Evolutionary conservation across 352 stramenopile species (phyloP).

Genomic region (Phytophthora lateralis): DNA sequence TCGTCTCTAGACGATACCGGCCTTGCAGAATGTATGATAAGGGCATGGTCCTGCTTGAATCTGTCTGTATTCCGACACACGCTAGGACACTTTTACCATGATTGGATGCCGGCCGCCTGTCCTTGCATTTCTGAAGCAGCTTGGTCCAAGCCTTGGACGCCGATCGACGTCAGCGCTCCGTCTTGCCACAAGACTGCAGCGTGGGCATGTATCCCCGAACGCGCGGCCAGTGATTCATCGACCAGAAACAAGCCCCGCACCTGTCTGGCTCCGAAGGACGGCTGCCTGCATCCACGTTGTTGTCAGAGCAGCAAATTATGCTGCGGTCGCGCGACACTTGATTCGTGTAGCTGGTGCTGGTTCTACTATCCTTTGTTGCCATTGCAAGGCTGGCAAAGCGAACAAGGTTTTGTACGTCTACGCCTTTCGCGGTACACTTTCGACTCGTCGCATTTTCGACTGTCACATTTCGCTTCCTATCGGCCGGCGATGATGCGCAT

Average conservation of each 20-base stretch:
- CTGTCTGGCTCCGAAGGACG: conserved; percentile 10
- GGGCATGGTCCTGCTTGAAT: conserved; percentile 2
- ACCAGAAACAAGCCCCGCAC: conserved; percentile 3
- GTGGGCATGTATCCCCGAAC: neutral
- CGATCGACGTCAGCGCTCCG: neutral
- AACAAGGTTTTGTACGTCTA: neutral
- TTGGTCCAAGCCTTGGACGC: too few species aligned
- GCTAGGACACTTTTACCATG: conserved; percentile 4
- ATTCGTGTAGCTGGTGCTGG: neutral
- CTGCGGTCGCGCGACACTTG: neutral
- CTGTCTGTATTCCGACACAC: neutral
- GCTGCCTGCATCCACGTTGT: neutral
- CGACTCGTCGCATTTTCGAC: conserved; percentile 34
- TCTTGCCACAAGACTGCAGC: neutral
- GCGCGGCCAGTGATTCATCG: conserved; percentile 9
- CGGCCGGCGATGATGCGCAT: neutral
- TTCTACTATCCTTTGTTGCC: neutral
- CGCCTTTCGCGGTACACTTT: conserved; percentile 13
- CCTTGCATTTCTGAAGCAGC: conserved; percentile 26
- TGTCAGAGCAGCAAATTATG: neutral
- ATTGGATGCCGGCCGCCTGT: conserved; percentile 30
- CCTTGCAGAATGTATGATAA: conserved; percentile 13
- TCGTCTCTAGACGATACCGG: neutral
- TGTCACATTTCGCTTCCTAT: conserved; percentile 30
- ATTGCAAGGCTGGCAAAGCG: neutral